Base-by-base conservation (phyloP, 2,329 filamentous ascomycete genomes). In the Colletotrichum sansevieriae region DNA sequence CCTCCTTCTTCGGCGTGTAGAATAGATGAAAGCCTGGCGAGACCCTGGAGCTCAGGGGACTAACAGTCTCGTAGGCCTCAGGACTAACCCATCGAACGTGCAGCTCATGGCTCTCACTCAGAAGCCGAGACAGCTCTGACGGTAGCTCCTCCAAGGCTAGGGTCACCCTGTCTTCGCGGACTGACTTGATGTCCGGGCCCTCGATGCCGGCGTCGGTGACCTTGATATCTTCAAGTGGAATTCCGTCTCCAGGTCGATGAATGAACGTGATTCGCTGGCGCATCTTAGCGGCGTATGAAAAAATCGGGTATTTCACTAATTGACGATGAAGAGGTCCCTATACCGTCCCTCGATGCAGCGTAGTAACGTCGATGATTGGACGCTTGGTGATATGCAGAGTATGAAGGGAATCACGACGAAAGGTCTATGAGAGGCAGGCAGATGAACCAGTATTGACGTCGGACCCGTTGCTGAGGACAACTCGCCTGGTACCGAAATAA, bases 1-100 rank as follows among this genome's bases (percentile, higher is more conserved):
- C 76, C 29, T 79, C 76, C 37, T 80, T 76, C 6, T 78, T 77
- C 0, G 92, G 91, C 0, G 91, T 92, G 76, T 91, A 94, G 74
- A 92, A 92, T 29, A 94, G 83, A 82, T 98, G 94, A 22, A 98
- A 82, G 3, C 95, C 95, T 0, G 95, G 90, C 2, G 93, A 90
- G 13, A 94, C 79, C 67, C 92, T 88, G 59, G 94, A 94, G 49
- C 88, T 83, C 74, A 96, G 91, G 2, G 95, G 95, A 44, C 90
- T 85, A 51, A 91, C 82, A 1, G 87, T 82, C 44, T 87, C 81
- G 76, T 90, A 91, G 2, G 84, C 74, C 7, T 76, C 74, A 2
- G 88, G 81, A 13, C 89, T 88, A n/a, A 88, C 85, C 93, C 94
- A 97, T 76, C 92, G 88, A 67, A 98, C 82, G 78, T 95, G 92